Conservation (phyloP, 2,329 filamentous ascomycete species). For the Allantophomopsis lycopodina region DNA sequence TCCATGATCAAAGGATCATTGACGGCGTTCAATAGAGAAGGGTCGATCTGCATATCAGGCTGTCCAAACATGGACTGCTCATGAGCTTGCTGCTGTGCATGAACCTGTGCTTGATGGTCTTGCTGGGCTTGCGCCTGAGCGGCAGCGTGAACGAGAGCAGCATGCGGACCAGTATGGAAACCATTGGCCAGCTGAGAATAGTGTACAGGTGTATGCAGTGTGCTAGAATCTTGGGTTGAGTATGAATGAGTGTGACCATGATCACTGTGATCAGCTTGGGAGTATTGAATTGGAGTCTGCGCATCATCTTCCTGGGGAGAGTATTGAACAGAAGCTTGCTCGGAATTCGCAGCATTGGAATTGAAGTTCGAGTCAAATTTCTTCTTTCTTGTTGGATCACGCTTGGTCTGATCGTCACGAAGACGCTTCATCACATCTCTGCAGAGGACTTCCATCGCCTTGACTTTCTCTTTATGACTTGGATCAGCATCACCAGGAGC, state of each 20-base stretch:
- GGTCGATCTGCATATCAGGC: slow-evolving; percentile 47
- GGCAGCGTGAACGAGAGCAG: slow-evolving; percentile 15
- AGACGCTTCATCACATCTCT: slow-evolving; percentile 68
- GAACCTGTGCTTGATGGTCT: slow-evolving; percentile 5
- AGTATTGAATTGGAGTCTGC: too few relatives aligned
- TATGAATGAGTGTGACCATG: too few relatives aligned
- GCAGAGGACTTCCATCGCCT: slow-evolving; percentile 57
- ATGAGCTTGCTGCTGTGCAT: slow-evolving; percentile 9
- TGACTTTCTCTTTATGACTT: slow-evolving; percentile 38
- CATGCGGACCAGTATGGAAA: slow-evolving; percentile 1
- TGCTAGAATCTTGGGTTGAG: background rate
- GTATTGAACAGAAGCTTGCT: slow-evolving; percentile 9
- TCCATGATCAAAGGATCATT: slow-evolving; percentile 18
- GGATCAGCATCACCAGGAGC: slow-evolving; percentile 34
- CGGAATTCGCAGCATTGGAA: slow-evolving; percentile 4
- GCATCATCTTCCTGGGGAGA: too few relatives aligned
- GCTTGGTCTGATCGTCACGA: slow-evolving; percentile 49
- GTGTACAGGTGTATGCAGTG: background rate
- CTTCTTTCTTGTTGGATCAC: slow-evolving; percentile 31
- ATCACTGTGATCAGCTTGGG: too few relatives aligned
- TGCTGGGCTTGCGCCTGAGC: slow-evolving; percentile 8
- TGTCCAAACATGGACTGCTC: slow-evolving; percentile 20
- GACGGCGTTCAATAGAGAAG: slow-evolving; percentile 39
- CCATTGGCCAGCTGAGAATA: background rate
- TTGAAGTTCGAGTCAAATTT: slow-evolving; percentile 21